Evolutionary conservation across 2,329 filamentous ascomycete genomes (phyloP), one percentile per base, ranked within the genome.

Genomic region (Paraphaeosphaeria minitans): DNA sequence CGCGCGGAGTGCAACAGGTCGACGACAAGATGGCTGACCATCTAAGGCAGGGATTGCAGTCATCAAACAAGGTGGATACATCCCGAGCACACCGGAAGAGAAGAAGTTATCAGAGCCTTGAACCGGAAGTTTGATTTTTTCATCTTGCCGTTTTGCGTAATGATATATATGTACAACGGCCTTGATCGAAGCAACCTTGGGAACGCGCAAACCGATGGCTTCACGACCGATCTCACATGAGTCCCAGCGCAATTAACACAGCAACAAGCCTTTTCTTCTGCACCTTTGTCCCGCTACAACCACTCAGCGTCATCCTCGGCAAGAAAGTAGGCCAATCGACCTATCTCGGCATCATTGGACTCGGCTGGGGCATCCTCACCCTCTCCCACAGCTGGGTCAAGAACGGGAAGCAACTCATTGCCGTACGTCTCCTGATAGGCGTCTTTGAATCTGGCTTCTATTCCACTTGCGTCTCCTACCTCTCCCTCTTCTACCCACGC

Each of bases 361-460:
- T 70, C n/a, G 65, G 65, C 8, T 70, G 68, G 68, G 69, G 67
- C 13, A 42, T 61, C 12, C 60, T 65, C 41, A 72, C 69, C 33
- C 19, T 71, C 37, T 61, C 61, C 16, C 67, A 73, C 43, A 64
- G 67, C 2, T 68, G 66, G 47, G 64, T 71, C 33, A 64, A 55
- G 39, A 66, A 60, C 3, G 57, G 58, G 12, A 37, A 43, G 4
- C 60, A 65, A 14, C 60, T 72, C n/a, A 63, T 71, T 22, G 58
- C 64, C 29, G 46, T 69, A 22, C 57, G 68, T 22, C 51, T 72
- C 0, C 56, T 69, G 57, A 63, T 84, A 8, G 76, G 83, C 35
- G 67, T 74, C 8, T 75, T 71, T 35, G 84, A 87, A 69, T 83
- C 83, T 0, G 84, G 82, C 0, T 86, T 85, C 71, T 85, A 84